Evolutionary conservation across 2,329 filamentous ascomycete species (phyloP).

Genomic region (Didymella keratinophila): DNA sequence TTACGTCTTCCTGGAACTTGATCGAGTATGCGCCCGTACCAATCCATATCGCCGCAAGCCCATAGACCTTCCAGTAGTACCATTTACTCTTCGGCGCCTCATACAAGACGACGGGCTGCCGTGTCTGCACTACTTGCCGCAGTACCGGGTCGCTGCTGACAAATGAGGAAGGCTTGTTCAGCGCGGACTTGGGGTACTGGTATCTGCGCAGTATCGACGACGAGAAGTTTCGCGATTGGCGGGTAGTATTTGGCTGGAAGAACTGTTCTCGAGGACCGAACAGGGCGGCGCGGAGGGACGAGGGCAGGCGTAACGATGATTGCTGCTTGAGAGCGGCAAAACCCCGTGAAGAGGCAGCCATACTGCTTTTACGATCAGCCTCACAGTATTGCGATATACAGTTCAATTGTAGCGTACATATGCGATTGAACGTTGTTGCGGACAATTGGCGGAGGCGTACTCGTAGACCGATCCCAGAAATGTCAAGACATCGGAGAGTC

Average conservation of each 20-base stretch:
- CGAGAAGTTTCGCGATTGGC: conserved; percentile 34
- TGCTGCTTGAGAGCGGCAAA: conserved; percentile 38
- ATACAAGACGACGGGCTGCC: conserved; percentile 47
- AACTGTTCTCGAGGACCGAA: conserved; percentile 37
- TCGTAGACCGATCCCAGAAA: conserved; percentile 13
- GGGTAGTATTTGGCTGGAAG: conserved; percentile 24
- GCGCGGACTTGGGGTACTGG: conserved; percentile 24
- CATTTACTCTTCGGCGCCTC: conserved; percentile 37
- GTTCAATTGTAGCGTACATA: conserved; percentile 3
- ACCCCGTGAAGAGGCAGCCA: conserved; percentile 45
- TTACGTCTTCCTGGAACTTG: conserved; percentile 43
- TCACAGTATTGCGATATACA: background rate
- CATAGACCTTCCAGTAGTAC: conserved; percentile 43
- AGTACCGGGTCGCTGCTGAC: conserved; percentile 45
- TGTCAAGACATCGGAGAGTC: conserved; percentile 16
- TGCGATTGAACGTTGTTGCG: background rate
- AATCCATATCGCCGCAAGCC: conserved; percentile 34
- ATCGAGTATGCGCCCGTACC: conserved; percentile 41
- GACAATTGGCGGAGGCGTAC: conserved; percentile 8
- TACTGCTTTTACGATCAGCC: conserved; percentile 21
- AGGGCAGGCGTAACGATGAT: conserved; percentile 42
- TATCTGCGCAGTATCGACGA: conserved; percentile 37
- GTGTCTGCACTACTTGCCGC: conserved; percentile 40
- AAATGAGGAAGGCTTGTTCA: conserved; percentile 25
- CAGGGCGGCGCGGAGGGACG: conserved; percentile 44